Evolutionary conservation across 371 early-diverging fungal genomes (phyloP), one percentile per base, ranked within the genome.

Genomic region (Lichtheimia ornata): DNA sequence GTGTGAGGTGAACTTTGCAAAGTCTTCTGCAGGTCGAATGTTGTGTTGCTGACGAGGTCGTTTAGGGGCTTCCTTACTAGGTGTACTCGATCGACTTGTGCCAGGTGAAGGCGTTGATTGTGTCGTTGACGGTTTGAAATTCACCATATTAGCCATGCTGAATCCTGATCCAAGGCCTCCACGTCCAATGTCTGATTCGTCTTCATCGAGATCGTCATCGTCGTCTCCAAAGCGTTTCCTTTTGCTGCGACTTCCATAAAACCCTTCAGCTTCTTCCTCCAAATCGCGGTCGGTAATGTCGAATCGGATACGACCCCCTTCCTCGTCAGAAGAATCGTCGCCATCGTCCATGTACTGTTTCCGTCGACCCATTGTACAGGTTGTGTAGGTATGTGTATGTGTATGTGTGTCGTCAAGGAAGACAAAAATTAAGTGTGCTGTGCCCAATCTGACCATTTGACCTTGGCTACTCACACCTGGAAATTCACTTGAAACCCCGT

Each of bases 1-100:
- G 44, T 84, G 79, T 25, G 80, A 73, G 15, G 88, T 91, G 60
- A 94, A 96, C 47, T 83, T 83, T 4, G 85, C 95, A 83, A 94
- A 95, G 7, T 88, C 91, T 66, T 76, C 79, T 4, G 81, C 83
- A n/a, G 72, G 66, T 17, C 77, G 62, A 15, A 43, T 45, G 5
- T 47, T 47, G 5, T n/a, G n/a, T n/a, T 22, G n/a, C 5, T 22
- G n/a, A 52, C 43, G 44, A 6, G 59, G 58, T 45, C 59, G 45
- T 35, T 58, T 43, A n/a, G 56, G 44, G 7, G 50, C 7, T 44
- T 35, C 55, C 45, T 42, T 61, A 2, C 51, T 61, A 41, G 55
- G 58, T 44, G 61, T 59, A 30, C 66, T 27, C 6, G 24, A 14
- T 60, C 30, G 27, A 24, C n/a, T 60, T 2, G 40, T 17, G 17